A percentile compares a stretch with the other conserved stretches of the same genome.
Conservation (phyloP, 1,139 yeast genomes). For the Meyerozyma athensensis region DNA sequence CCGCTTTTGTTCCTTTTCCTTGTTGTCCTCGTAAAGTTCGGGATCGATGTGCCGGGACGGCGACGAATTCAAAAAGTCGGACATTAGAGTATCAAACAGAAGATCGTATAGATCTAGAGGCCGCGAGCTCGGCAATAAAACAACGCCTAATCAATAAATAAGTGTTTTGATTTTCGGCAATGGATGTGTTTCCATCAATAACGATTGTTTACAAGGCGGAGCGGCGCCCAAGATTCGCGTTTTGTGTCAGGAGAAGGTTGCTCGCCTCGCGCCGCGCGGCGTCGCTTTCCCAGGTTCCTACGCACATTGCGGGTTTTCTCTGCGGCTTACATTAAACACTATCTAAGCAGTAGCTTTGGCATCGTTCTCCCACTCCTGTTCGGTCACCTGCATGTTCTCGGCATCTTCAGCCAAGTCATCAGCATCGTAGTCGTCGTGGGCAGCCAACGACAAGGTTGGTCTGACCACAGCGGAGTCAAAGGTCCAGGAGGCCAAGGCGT, state of each 20-base stretch:
- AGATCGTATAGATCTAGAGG: too few species aligned
- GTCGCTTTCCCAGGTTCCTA: background rate
- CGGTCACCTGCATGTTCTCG: constrained; percentile 52
- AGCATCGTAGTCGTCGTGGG: constrained; percentile 54
- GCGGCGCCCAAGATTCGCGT: constrained; percentile 2
- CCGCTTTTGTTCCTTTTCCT: constrained; percentile 9
- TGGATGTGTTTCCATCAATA: background rate
- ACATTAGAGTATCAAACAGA: too few species aligned
- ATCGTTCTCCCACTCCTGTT: constrained; percentile 42
- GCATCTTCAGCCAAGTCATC: constrained; percentile 53
- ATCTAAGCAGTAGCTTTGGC: constrained; percentile 20
- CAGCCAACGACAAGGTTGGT: constrained; percentile 76
- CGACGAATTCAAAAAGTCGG: constrained; percentile 31
- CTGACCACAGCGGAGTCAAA: constrained; percentile 74
- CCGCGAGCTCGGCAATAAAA: too few species aligned
- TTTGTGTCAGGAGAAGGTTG: background rate
- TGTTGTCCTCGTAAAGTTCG: constrained; percentile 18
- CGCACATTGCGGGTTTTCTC: too few species aligned
- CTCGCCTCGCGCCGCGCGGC: background rate
- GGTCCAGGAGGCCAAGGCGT: constrained; percentile 80
- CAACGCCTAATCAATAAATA: too few species aligned
- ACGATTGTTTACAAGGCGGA: constrained; percentile 3
- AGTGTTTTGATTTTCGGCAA: background rate
- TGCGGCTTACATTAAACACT: too few species aligned
- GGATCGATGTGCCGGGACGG: constrained; percentile 31